Conservation (phyloP, 176 grass and related monocot species). For the Phragmites australis region DNA sequence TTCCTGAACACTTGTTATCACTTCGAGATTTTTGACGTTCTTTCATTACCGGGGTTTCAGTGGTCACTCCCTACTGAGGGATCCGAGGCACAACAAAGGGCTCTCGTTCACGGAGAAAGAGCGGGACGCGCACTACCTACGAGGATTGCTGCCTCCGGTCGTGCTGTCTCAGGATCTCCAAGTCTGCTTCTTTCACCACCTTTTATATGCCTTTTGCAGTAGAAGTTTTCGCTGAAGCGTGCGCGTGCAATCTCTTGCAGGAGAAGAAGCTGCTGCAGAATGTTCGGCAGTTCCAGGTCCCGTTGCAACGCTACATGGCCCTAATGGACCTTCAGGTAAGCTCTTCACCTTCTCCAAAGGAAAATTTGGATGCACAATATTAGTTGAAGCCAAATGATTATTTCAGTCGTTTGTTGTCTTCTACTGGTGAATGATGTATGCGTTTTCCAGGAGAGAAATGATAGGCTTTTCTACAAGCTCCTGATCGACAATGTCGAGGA, state of each 20-base stretch:
- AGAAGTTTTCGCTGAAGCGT: neutral
- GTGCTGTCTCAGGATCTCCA: slow-evolving; percentile 60
- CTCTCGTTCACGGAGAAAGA: slow-evolving; percentile 70
- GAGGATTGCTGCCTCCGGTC: slow-evolving; percentile 62
- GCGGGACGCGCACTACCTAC: slow-evolving; percentile 74
- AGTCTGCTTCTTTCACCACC: slow-evolving; percentile 19
- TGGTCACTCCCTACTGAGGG: slow-evolving; percentile 64
- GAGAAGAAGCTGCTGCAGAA: slow-evolving; percentile 90
- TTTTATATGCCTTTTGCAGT: neutral
- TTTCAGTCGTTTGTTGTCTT: neutral
- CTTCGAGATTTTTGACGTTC: neutral
- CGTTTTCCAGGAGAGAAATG: slow-evolving; percentile 76
- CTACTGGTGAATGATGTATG: neutral
- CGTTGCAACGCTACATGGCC: slow-evolving; percentile 74
- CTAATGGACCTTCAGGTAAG: slow-evolving; percentile 81
- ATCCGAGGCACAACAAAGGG: slow-evolving; percentile 83
- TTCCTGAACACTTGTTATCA: neutral
- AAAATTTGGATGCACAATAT: neutral
- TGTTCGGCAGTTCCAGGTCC: slow-evolving; percentile 66
- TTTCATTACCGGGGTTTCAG: slow-evolving; percentile 17
- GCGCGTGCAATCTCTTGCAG: slow-evolving; percentile 33
- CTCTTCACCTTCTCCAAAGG: neutral
- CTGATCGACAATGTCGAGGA: slow-evolving; percentile 88
- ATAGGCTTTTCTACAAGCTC: slow-evolving; percentile 89
- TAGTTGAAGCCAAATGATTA: neutral